A percentile compares a stretch with the other conserved stretches of the same genome.
Conservation (phyloP, 129 eudicot genomes). For the Lactuca saligna region DNA sequence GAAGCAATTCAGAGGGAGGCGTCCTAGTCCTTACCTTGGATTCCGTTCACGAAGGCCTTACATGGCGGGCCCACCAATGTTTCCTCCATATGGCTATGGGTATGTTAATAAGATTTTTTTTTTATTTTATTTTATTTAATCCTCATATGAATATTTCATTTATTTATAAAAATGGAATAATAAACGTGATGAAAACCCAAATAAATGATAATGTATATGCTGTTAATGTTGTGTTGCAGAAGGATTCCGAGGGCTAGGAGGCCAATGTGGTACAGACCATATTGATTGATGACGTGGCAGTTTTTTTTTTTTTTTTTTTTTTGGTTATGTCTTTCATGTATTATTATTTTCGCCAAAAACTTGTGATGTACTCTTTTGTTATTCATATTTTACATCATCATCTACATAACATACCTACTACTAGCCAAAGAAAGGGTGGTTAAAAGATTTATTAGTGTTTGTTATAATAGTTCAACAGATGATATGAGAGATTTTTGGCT, state of each 20-base stretch:
- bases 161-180: too few relatives aligned
- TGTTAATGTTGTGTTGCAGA: conserved; percentile 26
- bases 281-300: conserved; percentile 15
- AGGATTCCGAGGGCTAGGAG: conserved; percentile 54
- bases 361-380: conserved; percentile 1
- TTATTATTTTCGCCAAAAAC: not conserved
- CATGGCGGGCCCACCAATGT: conserved; percentile 45
- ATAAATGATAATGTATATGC: not conserved
- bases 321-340: conserved; percentile 8
- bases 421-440: not conserved
- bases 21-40: conserved; percentile 46
- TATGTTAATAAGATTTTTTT: conserved; percentile 22
- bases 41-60: conserved; percentile 47
- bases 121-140: too few relatives aligned
- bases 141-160: too few relatives aligned
- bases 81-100: conserved; percentile 60
- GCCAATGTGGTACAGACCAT: conserved; percentile 56
- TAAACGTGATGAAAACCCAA: too few relatives aligned
- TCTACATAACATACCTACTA: not conserved
- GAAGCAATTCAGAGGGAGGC: conserved; percentile 55
- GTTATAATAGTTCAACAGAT: not conserved
- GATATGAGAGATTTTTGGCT: not conserved
- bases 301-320: too few relatives aligned
- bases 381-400: conserved; percentile 15
- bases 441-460: conserved; percentile 10